Percentiles rank a stretch among this genome's conserved stretches.
Evolutionary conservation across 2,329 filamentous ascomycete species (phyloP).

Genomic region (Byssoonygena ceratinophila): DNA sequence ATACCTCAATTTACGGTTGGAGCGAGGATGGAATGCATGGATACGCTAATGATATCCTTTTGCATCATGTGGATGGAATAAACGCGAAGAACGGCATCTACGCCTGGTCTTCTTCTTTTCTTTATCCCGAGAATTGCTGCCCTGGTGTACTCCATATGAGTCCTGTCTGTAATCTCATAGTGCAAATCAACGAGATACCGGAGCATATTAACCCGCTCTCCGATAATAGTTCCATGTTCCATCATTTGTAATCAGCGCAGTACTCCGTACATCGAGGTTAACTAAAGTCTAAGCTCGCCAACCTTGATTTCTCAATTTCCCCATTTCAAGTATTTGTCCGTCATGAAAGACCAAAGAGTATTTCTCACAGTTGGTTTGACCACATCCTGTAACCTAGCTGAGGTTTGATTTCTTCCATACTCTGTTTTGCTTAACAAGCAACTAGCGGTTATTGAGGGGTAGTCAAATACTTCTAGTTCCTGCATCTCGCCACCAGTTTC

Average conservation of each 20-base stretch:
- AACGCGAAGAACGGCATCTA: slow-evolving; percentile 45
- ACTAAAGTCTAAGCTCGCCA: background rate
- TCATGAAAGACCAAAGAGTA: background rate
- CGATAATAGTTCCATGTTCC: background rate
- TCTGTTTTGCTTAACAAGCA: background rate
- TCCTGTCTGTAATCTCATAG: background rate
- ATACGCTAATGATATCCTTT: slow-evolving; percentile 24
- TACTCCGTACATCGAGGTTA: too few relatives aligned
- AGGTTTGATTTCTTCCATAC: too few relatives aligned
- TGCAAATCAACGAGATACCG: slow-evolving; percentile 3
- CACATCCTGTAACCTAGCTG: too few relatives aligned
- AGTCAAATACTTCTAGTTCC: background rate
- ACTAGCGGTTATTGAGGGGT: background rate
- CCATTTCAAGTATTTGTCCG: too few relatives aligned
- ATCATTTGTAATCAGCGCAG: background rate
- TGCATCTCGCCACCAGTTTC: too few relatives aligned
- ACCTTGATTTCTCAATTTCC: too few relatives aligned
- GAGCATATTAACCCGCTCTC: slow-evolving; percentile 1
- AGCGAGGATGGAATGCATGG: slow-evolving; percentile 26
- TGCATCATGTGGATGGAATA: slow-evolving; percentile 39
- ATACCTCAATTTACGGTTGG: slow-evolving; percentile 16
- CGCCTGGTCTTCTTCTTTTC: slow-evolving; percentile 45
- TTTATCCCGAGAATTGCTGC: slow-evolving; percentile 3
- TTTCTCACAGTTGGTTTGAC: too few relatives aligned
- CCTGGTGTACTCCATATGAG: background rate